phyloP scores from a whole-genome alignment of 1,284 basidiomycete genomes.

The Moesziomyces sp. region DNA sequence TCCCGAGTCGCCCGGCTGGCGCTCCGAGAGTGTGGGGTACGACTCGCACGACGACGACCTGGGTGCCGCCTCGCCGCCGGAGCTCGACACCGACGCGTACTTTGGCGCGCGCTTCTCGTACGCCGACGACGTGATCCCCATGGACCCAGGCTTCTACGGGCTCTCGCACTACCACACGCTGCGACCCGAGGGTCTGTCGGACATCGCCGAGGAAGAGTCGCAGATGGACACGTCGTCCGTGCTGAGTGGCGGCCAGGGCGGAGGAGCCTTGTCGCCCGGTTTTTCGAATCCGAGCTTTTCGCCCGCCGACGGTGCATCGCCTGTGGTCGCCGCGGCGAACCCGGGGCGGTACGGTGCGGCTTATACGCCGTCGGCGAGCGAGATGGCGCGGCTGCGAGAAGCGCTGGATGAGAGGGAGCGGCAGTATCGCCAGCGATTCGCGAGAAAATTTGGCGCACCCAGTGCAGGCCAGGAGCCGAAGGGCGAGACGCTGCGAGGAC shows the following conservation, averaged over 20 bases:
- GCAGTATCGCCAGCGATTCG: constrained; percentile 33
- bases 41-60: constrained; percentile 22
- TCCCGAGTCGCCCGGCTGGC: constrained; percentile 26
- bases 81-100: constrained; percentile 27
- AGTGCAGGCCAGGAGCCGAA: too few species aligned
- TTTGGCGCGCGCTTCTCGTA: constrained; percentile 30
- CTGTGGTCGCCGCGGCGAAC: constrained; percentile 6
- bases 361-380: constrained; percentile 29
- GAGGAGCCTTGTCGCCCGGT: constrained; percentile 16
- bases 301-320: constrained; percentile 17
- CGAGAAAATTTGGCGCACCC: neutral
- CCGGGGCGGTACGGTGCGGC: constrained; percentile 13
- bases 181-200: constrained; percentile 52
- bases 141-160: constrained; percentile 48
- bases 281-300: constrained; percentile 16
- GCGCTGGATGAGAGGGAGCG: constrained; percentile 44
- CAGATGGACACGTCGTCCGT: constrained; percentile 40
- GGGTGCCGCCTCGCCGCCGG: constrained; percentile 18
- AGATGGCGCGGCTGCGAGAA: constrained; percentile 41
- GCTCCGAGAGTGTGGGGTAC: constrained; percentile 10
- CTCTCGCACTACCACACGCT: constrained; percentile 49
- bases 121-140: constrained; percentile 40
- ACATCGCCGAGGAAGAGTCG: constrained; percentile 59
- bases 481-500: neutral
- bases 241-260: constrained; percentile 32